Conservation (phyloP, 2,329 filamentous ascomycete species). For the Pseudocercospora pini-densiflorae region DNA sequence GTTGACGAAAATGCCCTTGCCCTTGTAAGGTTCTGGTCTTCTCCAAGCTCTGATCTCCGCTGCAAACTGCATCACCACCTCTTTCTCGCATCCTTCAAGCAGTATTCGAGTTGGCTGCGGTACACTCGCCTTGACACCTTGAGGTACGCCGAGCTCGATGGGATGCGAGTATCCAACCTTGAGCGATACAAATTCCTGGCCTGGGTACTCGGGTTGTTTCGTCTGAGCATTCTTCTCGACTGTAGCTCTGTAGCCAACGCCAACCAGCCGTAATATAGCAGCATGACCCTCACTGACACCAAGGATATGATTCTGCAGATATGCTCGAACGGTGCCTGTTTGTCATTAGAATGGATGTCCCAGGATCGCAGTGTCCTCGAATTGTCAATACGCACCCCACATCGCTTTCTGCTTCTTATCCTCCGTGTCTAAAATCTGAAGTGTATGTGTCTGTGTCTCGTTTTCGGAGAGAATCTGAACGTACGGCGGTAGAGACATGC, state of each 20-base stretch:
- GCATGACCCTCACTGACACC: slow-evolving; percentile 97
- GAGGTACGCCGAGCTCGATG: slow-evolving; percentile 83
- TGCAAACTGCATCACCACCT: slow-evolving; percentile 88
- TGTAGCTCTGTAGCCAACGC: slow-evolving; percentile 91
- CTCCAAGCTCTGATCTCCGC: slow-evolving; percentile 88
- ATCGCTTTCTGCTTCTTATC: slow-evolving; percentile 83
- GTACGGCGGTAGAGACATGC: slow-evolving; percentile 78
- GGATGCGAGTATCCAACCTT: slow-evolving; percentile 98
- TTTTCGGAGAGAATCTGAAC: slow-evolving; percentile 72
- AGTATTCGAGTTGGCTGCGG: slow-evolving; percentile 91
- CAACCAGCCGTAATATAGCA: slow-evolving; percentile 87
- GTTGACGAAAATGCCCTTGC: slow-evolving; percentile 98
- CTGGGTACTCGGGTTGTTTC: slow-evolving; percentile 69
- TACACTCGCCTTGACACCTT: slow-evolving; percentile 81
- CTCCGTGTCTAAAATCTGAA: slow-evolving; percentile 72
- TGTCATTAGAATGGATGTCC: slow-evolving; percentile 1
- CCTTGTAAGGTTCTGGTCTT: slow-evolving; percentile 95
- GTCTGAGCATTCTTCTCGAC: slow-evolving; percentile 77
- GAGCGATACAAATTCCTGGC: slow-evolving; percentile 86
- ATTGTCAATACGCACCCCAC: slow-evolving; percentile 73
- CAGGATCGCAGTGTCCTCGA: neutral
- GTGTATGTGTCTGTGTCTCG: slow-evolving; percentile 63
- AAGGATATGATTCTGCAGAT: slow-evolving; percentile 86
- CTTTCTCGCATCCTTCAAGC: slow-evolving; percentile 84
- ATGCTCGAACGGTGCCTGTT: slow-evolving; percentile 83